Percentiles rank a stretch among this genome's conserved stretches.
phyloP scores from a whole-genome alignment of 305 asterid genomes.

The Fraxinus greggii region DNA sequence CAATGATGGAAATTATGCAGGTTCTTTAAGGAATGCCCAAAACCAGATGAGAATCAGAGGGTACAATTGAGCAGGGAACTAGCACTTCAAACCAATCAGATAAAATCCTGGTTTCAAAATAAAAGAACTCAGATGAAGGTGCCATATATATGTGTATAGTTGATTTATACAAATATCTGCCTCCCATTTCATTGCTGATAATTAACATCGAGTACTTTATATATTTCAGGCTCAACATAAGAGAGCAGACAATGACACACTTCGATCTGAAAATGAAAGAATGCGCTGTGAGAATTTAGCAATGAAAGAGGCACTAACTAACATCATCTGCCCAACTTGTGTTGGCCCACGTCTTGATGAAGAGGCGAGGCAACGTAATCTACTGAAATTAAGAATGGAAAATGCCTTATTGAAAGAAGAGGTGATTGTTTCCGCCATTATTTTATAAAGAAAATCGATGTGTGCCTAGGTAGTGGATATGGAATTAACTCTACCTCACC shows the following conservation, averaged over 20 bases:
- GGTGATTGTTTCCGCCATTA: slow-evolving; percentile 26
- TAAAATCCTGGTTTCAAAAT: slow-evolving; percentile 83
- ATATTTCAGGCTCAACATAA: slow-evolving; percentile 46
- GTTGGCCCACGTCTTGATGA: slow-evolving; percentile 35
- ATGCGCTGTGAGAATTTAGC: slow-evolving; percentile 56
- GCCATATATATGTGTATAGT: background rate
- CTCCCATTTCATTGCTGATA: background rate
- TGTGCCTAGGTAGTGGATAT: background rate
- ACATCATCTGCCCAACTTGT: slow-evolving; percentile 41
- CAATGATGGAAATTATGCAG: slow-evolving; percentile 33
- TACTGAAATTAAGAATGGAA: slow-evolving; percentile 47
- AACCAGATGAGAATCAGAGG: slow-evolving; percentile 65
- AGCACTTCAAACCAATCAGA: slow-evolving; percentile 61
- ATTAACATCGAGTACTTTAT: background rate
- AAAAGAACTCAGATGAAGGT: slow-evolving; percentile 78
- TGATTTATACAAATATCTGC: background rate
- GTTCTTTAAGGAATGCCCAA: slow-evolving; percentile 58
- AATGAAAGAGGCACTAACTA: slow-evolving; percentile 45
- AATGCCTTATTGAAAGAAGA: slow-evolving; percentile 54
- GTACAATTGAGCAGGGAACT: slow-evolving; percentile 51
- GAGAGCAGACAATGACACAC: slow-evolving; percentile 53
- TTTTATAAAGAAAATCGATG: background rate
- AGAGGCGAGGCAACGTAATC: slow-evolving; percentile 36
- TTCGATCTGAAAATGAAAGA: slow-evolving; percentile 52
- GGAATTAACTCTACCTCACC: background rate